These are phyloP conservation scores for Arthrinium puccinioides DNA, from an alignment of 2,329 filamentous ascomycete genomes.

Conservation along the genomic window DNA sequence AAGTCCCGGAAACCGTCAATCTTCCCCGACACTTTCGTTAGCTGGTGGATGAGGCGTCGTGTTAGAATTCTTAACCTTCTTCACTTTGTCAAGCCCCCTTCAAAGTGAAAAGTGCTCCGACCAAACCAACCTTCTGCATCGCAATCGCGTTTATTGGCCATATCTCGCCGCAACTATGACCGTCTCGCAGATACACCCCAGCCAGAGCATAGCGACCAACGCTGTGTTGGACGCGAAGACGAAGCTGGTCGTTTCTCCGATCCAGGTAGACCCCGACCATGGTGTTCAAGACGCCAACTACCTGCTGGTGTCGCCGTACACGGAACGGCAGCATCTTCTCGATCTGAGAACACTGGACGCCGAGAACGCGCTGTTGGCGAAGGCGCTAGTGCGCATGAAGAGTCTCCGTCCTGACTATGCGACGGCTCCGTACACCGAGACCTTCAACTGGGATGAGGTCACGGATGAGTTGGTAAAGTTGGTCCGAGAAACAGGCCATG, in stretches of 20 bases:
- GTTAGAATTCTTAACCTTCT: not conserved
- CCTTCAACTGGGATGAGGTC: slow-evolving; percentile 70
- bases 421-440: slow-evolving; percentile 62
- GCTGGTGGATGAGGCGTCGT: too few species aligned
- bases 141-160: not conserved
- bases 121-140: not conserved
- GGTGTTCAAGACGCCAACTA: slow-evolving; percentile 15
- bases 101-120: not conserved
- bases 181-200: slow-evolving; percentile 2
- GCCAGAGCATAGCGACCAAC: slow-evolving; percentile 6
- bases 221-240: slow-evolving; percentile 4
- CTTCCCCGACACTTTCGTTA: too few species aligned
- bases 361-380: slow-evolving; percentile 62
- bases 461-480: slow-evolving; percentile 51
- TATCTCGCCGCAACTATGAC: slow-evolving; percentile 3
- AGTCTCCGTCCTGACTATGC: slow-evolving; percentile 66
- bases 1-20: too few species aligned
- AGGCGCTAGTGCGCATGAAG: slow-evolving; percentile 58
- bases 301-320: slow-evolving; percentile 71
- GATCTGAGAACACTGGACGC: slow-evolving; percentile 60
- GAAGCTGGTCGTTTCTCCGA: not conserved
- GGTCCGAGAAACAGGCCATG: slow-evolving; percentile 33
- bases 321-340: slow-evolving; percentile 61
- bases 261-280: not conserved
- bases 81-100: not conserved